Conservation (phyloP, 192 early-diverging fungal species). For the Rhizoclosmatium globosum region DNA sequence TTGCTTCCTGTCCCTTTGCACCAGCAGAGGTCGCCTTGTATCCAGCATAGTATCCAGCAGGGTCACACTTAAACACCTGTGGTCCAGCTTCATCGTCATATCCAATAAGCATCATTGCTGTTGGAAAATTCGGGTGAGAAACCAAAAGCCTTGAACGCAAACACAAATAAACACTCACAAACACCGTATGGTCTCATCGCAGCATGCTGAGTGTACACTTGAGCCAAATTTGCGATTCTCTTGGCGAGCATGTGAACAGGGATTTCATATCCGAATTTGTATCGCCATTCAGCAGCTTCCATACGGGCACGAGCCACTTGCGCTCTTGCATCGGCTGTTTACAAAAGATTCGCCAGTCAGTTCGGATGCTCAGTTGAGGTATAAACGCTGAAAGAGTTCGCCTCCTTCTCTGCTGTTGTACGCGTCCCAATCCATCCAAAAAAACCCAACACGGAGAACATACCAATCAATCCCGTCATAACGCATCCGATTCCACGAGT, state of each 20-base stretch:
- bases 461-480: slow-evolving; percentile 95
- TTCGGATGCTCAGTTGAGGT: neutral
- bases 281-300: slow-evolving; percentile 98
- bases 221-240: slow-evolving; percentile 97
- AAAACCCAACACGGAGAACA: slow-evolving; percentile 4
- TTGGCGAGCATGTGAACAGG: slow-evolving; percentile 96
- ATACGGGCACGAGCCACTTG: slow-evolving; percentile 92
- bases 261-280: slow-evolving; percentile 99
- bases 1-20: slow-evolving; percentile 93
- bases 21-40: slow-evolving; percentile 96
- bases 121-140: slow-evolving; percentile 15
- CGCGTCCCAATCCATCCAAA: neutral
- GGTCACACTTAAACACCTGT: slow-evolving; percentile 97
- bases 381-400: neutral
- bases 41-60: slow-evolving; percentile 98
- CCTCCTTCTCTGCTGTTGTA: neutral
- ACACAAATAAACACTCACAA: slow-evolving; percentile 64
- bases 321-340: slow-evolving; percentile 86
- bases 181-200: slow-evolving; percentile 98
- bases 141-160: neutral
- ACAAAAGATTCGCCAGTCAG: no score
- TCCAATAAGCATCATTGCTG: slow-evolving; percentile 97
- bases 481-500: slow-evolving; percentile 96
- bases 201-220: slow-evolving; percentile 99
- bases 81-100: slow-evolving; percentile 96